These are phyloP conservation scores for Colletotrichum plurivorum DNA, from an alignment of 2,329 filamentous ascomycete species.

Conservation along the genomic window DNA sequence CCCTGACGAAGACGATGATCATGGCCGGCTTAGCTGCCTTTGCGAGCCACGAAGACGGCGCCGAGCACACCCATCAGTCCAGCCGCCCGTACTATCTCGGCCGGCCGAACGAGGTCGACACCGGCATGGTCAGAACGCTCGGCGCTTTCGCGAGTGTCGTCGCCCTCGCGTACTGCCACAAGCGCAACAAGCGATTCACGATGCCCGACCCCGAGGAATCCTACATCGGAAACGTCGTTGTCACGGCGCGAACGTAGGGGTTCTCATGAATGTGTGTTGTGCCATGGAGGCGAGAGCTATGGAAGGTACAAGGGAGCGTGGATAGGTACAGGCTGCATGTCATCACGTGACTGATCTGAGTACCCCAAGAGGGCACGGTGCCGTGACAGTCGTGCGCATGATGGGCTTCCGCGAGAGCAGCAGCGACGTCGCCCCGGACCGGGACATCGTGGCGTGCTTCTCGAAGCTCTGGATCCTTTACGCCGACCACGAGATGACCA, in stretches of 20 bases:
- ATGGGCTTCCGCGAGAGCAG: constrained; percentile 19
- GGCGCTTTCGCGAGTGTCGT: constrained; percentile 24
- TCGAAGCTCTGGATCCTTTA: constrained; percentile 59
- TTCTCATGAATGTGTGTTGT: no score
- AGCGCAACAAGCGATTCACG: constrained; percentile 52
- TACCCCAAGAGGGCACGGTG: no score
- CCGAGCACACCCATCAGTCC: constrained; percentile 42
- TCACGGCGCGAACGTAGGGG: no score
- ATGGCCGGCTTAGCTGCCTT: constrained; percentile 54
- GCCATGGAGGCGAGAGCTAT: no score
- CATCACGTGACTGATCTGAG: no score
- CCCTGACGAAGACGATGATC: constrained; percentile 53
- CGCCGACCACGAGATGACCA: constrained; percentile 64
- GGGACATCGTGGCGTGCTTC: constrained; percentile 41
- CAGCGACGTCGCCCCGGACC: constrained; percentile 25
- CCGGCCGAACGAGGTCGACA: constrained; percentile 9
- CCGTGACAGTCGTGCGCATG: constrained; percentile 50
- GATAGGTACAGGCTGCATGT: no score
- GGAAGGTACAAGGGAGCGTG: no score
- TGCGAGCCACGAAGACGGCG: constrained; percentile 47
- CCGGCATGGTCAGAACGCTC: constrained; percentile 8
- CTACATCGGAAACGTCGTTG: constrained; percentile 61
- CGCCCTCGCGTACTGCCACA: constrained; percentile 52
- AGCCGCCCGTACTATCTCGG: constrained; percentile 4
- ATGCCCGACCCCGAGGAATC: constrained; percentile 47